phyloP scores from a whole-genome alignment of 2,329 filamentous ascomycete species.

The Calcarisporium arbuscula region DNA sequence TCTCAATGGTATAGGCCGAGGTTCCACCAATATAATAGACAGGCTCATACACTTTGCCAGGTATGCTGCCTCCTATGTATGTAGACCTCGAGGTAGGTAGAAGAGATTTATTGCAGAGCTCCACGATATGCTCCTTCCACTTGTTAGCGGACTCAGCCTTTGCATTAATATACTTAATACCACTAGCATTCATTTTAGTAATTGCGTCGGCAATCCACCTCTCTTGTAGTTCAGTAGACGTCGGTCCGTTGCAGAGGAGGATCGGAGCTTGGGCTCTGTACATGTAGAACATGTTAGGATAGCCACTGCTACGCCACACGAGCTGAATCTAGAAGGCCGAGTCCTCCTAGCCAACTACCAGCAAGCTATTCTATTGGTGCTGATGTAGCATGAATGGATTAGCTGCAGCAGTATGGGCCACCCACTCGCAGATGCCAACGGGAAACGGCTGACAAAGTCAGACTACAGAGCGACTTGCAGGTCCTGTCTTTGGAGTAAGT shows the following conservation, averaged over 20 bases:
- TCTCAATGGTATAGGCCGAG: slow-evolving; percentile 24
- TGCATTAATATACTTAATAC: slow-evolving; percentile 45
- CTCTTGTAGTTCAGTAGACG: slow-evolving; percentile 48
- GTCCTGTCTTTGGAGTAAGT: no score
- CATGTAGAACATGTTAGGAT: slow-evolving; percentile 45
- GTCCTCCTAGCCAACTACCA: no score
- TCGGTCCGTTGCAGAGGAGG: slow-evolving; percentile 49
- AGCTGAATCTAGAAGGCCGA: no score
- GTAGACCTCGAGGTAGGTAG: slow-evolving; percentile 44
- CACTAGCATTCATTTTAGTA: slow-evolving; percentile 36
- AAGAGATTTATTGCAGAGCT: slow-evolving; percentile 38
- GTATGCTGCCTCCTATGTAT: slow-evolving; percentile 51
- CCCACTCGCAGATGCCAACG: no score
- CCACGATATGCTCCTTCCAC: slow-evolving; percentile 45
- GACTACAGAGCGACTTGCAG: no score
- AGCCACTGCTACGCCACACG: no score
- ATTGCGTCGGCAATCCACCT: slow-evolving; percentile 49
- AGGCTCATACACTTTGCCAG: slow-evolving; percentile 46
- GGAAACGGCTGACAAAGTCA: no score
- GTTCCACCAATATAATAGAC: slow-evolving; percentile 41
- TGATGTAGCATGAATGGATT: no score
- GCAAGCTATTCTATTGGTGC: no score
- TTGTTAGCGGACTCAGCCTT: slow-evolving; percentile 34
- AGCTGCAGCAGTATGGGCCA: no score
- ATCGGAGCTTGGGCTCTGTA: slow-evolving; percentile 54